Evolutionary conservation across 257 asterid genomes (phyloP).

Genomic region (Voacanga thouarsii): DNA sequence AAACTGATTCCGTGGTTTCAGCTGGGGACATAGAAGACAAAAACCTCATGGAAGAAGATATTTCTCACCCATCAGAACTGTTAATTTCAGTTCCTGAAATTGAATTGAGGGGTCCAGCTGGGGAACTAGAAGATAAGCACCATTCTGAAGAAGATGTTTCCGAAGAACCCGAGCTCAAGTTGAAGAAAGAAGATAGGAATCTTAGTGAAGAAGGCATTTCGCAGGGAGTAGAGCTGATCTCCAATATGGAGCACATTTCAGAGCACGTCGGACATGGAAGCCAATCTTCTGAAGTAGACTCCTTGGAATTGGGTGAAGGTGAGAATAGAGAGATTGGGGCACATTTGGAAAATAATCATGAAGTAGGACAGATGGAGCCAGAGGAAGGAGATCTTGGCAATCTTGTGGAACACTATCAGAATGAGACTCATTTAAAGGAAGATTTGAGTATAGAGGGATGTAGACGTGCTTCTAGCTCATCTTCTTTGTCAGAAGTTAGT

Average conservation of each 20-base stretch:
- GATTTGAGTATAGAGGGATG: conserved; percentile 23
- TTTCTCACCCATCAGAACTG: conserved; percentile 18
- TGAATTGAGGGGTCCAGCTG: conserved; percentile 39
- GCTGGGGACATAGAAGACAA: conserved; percentile 57
- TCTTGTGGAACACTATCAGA: conserved; percentile 16
- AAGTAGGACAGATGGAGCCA: conserved; percentile 7
- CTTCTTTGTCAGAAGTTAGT: conserved; percentile 60
- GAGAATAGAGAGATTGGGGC: conserved; percentile 32
- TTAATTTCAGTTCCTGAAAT: conserved; percentile 42
- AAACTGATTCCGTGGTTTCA: conserved; percentile 63
- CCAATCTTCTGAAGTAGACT: conserved; percentile 53
- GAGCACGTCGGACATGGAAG: conserved; percentile 69
- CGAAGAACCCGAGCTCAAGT: conserved; percentile 12
- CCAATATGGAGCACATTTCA: conserved; percentile 39
- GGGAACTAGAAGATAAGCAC: conserved; percentile 36
- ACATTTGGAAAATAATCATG: conserved; percentile 13
- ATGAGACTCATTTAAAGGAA: conserved; percentile 16
- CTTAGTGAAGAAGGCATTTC: conserved; percentile 16
- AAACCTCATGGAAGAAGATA: conserved; percentile 37
- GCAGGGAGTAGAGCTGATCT: conserved; percentile 31
- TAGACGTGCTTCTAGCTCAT: conserved; percentile 54
- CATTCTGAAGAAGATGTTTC: conserved; percentile 33
- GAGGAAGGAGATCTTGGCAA: conserved; percentile 14
- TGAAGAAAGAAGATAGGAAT: conserved; percentile 15
- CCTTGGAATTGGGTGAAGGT: conserved; percentile 28